Percentiles rank a stretch among this genome's conserved stretches.
These are phyloP conservation scores for Echium plantagineum DNA, from an alignment of 257 asterid genomes.

Conservation along the genomic window DNA sequence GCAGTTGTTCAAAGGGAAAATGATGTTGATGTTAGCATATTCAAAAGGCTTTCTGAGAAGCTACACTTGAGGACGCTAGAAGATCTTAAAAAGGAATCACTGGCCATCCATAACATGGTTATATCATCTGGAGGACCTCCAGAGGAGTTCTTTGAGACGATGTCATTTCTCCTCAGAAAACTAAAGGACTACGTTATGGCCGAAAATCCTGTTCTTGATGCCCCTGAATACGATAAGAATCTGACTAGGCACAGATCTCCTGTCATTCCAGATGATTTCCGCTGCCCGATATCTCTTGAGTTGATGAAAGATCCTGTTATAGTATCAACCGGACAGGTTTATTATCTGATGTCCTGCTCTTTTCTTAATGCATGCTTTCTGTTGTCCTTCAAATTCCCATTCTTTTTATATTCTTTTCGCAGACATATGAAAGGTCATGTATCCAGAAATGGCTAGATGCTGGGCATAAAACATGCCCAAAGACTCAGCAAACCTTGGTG, in stretches of 20 bases:
- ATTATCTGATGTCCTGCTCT: slow-evolving; percentile 3
- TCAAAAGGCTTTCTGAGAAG: slow-evolving; percentile 76
- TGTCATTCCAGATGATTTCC: slow-evolving; percentile 87
- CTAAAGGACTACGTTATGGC: slow-evolving; percentile 54
- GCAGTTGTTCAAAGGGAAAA: slow-evolving; percentile 72
- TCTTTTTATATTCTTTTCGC: slow-evolving; percentile 17
- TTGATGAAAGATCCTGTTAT: slow-evolving; percentile 98
- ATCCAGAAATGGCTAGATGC: slow-evolving; percentile 95
- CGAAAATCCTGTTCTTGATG: slow-evolving; percentile 47
- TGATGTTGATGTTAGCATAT: slow-evolving; percentile 49
- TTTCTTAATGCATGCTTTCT: slow-evolving; percentile 9
- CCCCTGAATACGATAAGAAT: slow-evolving; percentile 48
- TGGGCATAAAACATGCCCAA: slow-evolving; percentile 94
- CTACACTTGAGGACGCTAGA: slow-evolving; percentile 55
- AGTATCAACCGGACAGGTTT: slow-evolving; percentile 97
- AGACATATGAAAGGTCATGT: slow-evolving; percentile 91
- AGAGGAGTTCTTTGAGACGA: slow-evolving; percentile 63
- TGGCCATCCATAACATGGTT: slow-evolving; percentile 81
- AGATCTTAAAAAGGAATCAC: slow-evolving; percentile 65
- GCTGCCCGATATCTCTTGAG: slow-evolving; percentile 95
- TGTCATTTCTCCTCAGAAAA: slow-evolving; percentile 64
- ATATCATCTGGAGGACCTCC: slow-evolving; percentile 63
- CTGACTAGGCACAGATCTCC: slow-evolving; percentile 72
- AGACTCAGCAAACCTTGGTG: slow-evolving; percentile 76
- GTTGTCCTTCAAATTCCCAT: neutral